Evolutionary conservation across 352 stramenopile species (phyloP).

Genomic region (Plasmopara viticola): DNA sequence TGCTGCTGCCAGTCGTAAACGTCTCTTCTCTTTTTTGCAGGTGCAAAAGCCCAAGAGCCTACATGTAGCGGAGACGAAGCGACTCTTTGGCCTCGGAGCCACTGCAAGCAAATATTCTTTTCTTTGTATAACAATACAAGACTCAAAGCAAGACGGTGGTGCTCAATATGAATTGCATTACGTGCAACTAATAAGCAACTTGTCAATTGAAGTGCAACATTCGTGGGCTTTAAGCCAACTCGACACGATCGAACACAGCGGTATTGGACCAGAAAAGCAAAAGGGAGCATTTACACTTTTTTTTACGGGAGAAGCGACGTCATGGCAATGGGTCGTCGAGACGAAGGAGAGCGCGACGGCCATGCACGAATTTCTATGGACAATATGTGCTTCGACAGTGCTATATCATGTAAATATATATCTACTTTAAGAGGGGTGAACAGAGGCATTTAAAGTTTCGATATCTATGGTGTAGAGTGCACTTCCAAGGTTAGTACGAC

Average conservation of each 20-base stretch:
- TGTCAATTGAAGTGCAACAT: constrained; percentile 56
- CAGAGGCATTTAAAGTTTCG: too few relatives aligned
- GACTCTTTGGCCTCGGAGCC: constrained; percentile 36
- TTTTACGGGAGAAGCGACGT: constrained; percentile 37
- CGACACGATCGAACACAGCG: constrained; percentile 55
- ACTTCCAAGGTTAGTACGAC: background rate
- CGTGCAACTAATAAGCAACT: constrained; percentile 19
- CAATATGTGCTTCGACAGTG: constrained; percentile 43
- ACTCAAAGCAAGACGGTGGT: constrained; percentile 10
- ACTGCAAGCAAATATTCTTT: constrained; percentile 51
- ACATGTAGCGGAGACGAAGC: constrained; percentile 38
- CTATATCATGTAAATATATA: constrained; percentile 7
- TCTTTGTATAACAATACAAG: constrained; percentile 55
- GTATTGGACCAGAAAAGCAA: constrained; percentile 27
- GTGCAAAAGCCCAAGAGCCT: constrained; percentile 55
- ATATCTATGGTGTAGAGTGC: too few relatives aligned
- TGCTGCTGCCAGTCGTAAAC: constrained; percentile 20
- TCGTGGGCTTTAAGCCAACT: constrained; percentile 53
- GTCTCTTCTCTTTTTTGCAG: constrained; percentile 53
- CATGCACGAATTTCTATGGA: constrained; percentile 77
- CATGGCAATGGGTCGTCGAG: constrained; percentile 62
- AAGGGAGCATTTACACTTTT: constrained; percentile 27
- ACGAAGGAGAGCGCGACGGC: constrained; percentile 35
- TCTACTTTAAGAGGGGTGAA: too few relatives aligned
- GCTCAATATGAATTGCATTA: background rate